phyloP scores from a whole-genome alignment of 192 early-diverging fungal species.

The Coemansia sp. region DNA sequence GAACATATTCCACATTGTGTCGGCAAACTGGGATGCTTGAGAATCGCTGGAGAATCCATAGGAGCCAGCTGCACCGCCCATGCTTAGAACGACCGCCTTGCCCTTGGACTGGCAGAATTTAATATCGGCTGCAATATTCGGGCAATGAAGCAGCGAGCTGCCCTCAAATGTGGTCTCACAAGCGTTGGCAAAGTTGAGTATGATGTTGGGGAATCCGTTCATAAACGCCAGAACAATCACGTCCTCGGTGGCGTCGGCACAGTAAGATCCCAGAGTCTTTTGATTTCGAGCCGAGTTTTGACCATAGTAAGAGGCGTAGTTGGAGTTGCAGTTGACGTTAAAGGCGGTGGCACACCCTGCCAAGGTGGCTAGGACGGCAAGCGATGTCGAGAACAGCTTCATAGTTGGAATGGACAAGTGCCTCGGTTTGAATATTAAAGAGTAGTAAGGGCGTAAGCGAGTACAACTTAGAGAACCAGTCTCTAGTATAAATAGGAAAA shows the following conservation, averaged over 20 bases:
- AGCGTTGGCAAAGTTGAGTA: conserved; percentile 65
- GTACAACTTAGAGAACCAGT: conserved; percentile 9
- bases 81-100: conserved; percentile 62
- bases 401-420: neutral
- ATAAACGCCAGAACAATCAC: conserved; percentile 66
- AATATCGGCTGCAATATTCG: conserved; percentile 62
- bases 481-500: neutral
- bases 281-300: conserved; percentile 57
- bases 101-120: conserved; percentile 67
- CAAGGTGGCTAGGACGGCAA: conserved; percentile 11
- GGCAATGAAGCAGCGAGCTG: conserved; percentile 61
- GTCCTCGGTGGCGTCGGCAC: conserved; percentile 62
- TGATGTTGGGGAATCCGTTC: conserved; percentile 58
- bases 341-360: conserved; percentile 24
- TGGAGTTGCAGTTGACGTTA: conserved; percentile 47
- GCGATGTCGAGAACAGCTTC: conserved; percentile 11
- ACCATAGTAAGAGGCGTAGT: conserved; percentile 54
- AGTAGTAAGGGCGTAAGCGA: neutral
- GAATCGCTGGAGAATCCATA: conserved; percentile 57
- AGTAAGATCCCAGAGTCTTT: conserved; percentile 57
- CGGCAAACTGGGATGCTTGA: conserved; percentile 55
- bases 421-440: neutral
- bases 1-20: conserved; percentile 62
- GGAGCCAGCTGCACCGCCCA: conserved; percentile 68
- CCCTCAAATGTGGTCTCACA: conserved; percentile 62